A percentile compares a stretch with the other conserved stretches of the same genome.
These are phyloP conservation scores for Talaromyces nanjingensis DNA, from an alignment of 495 filamentous ascomycete genomes.

Conservation along the genomic window DNA sequence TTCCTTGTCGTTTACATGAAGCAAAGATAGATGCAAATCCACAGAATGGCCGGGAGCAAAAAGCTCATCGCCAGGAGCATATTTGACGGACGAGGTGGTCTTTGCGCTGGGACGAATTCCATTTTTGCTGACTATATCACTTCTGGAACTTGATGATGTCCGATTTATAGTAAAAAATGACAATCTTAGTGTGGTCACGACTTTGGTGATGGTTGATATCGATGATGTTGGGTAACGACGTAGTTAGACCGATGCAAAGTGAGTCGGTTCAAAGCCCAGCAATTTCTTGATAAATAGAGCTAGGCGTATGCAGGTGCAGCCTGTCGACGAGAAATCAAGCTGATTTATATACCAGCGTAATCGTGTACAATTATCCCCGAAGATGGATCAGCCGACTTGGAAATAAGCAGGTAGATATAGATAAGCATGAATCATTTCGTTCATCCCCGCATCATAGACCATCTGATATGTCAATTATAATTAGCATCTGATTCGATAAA, in stretches of 20 bases:
- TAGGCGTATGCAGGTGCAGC: no score
- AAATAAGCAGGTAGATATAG: not conserved
- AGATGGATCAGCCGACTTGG: not conserved
- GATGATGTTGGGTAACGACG: not conserved
- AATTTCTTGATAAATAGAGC: not conserved
- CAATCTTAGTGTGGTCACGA: not conserved
- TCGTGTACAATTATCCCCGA: not conserved
- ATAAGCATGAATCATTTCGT: not conserved
- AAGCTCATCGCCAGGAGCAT: not conserved
- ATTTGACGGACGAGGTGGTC: conserved; percentile 1
- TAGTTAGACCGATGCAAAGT: not conserved
- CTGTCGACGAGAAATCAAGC: no score
- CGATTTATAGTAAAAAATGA: not conserved
- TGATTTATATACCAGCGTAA: not conserved
- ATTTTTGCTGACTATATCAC: not conserved
- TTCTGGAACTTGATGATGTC: not conserved
- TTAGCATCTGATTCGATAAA: not conserved
- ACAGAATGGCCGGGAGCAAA: not conserved
- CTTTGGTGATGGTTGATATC: not conserved
- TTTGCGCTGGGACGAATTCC: not conserved
- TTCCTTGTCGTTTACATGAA: not conserved
- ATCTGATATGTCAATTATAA: not conserved
- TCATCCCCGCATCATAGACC: not conserved
- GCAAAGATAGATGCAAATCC: conserved; percentile 10
- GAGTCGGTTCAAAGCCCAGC: not conserved